Evolutionary conservation across 192 early-diverging fungal genomes (phyloP), one percentile per base, ranked within the genome.

Genomic region (Coemansia sp.): DNA sequence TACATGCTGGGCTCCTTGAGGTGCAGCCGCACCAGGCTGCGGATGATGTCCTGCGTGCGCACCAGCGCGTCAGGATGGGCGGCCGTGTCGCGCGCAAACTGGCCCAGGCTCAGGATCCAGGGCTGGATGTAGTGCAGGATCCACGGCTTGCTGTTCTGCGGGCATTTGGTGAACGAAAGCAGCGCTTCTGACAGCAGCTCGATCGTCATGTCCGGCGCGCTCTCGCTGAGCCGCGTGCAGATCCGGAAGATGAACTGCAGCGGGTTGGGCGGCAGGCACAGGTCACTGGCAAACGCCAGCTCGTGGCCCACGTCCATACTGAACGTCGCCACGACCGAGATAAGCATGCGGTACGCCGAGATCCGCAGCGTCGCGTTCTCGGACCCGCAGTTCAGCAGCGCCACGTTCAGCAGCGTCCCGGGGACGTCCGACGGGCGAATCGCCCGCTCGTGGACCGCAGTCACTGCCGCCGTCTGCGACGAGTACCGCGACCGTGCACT

Each of bases 311-410:
- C 82, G 40, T 90, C 85, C 78, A 92, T 88, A 36, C 83, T 80
- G 55, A 92, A 93, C 7, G 84, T 87, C 10, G 77, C 64, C 18
- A 85, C 82, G 0, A 95, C 61, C 3, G 92, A 82, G 49, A 85
- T 86, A n/a, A 96, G 78, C 51, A 98, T 77, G 55, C 94, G 89
- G 67, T 96, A 98, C 2, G 88, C 86, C 35, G 91, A 82, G 37
- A 89, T 62, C 9, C 94, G 74, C 31, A 98, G 63, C 27, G 76
- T 78, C 3, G 89, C 76, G 48, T 94, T 90, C 18, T 85, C 82
- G 30, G 85, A 86, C 0, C 87, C 90, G 34, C 91, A 76, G 63
- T 95, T 94, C 31, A 92, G 71, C 47, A 98, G 57, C 16, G 94
- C 88, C 75, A 96, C 91, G 44, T 94, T 96, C 29, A 98, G 74